Percentiles rank a stretch among this genome's conserved stretches.
phyloP scores from a whole-genome alignment of 768 basidiomycete species.

The Hypholoma sublateritium region DNA sequence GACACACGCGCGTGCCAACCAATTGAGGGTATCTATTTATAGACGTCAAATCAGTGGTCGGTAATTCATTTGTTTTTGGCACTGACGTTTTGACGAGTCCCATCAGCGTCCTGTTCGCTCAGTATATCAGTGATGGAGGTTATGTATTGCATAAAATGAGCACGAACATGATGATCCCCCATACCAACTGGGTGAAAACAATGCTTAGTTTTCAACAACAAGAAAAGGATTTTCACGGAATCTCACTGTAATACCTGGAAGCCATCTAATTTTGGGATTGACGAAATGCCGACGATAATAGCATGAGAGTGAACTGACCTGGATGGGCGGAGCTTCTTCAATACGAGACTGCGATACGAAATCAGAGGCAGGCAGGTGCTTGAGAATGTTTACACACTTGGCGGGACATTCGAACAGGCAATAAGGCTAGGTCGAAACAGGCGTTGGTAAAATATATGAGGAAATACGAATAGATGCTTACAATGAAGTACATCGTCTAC shows the following conservation, averaged over 20 bases:
- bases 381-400: constrained; percentile 42
- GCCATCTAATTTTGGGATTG: constrained; percentile 41
- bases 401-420: constrained; percentile 70
- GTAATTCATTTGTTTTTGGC: not conserved
- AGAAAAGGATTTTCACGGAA: constrained; percentile 13
- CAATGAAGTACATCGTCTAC: constrained; percentile 73
- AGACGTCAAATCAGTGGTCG: not conserved
- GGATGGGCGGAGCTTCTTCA: constrained; percentile 67
- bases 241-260: constrained; percentile 61
- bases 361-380: not conserved
- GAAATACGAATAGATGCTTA: constrained; percentile 27
- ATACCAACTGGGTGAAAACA: constrained; percentile 38
- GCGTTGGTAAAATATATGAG: not conserved
- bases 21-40: constrained; percentile 57
- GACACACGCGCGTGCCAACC: constrained; percentile 53
- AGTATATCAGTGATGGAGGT: constrained; percentile 1
- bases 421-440: constrained; percentile 39
- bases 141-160: not conserved
- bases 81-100: constrained; percentile 64
- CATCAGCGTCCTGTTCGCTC: constrained; percentile 51
- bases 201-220: not conserved
- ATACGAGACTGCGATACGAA: constrained; percentile 38
- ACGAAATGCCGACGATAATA: not conserved
- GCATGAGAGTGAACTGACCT: constrained; percentile 33
- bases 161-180: constrained; percentile 64